Evolutionary conservation across 2,329 filamentous ascomycete genomes (phyloP).

Genomic region (Fusarium humuli): DNA sequence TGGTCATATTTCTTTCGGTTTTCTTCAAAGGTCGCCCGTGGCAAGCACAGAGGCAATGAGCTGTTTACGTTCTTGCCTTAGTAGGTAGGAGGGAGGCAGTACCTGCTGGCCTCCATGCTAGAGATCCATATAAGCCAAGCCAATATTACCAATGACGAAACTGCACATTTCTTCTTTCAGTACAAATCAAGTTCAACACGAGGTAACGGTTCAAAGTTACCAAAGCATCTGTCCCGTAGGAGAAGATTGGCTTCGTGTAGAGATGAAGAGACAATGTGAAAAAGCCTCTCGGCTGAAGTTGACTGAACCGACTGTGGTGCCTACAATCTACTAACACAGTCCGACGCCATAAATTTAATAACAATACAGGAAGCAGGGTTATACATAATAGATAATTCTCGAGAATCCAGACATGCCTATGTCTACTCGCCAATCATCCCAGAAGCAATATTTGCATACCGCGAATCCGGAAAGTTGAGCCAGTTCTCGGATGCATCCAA

Average conservation of each 20-base stretch:
- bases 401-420: background rate
- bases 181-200: background rate
- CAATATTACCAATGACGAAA: background rate
- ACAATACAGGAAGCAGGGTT: background rate
- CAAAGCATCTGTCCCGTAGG: background rate
- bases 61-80: background rate
- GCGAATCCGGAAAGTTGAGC: conserved; percentile 51
- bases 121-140: too few relatives aligned
- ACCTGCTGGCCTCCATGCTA: too few relatives aligned
- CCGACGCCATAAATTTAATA: background rate
- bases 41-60: background rate
- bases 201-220: background rate
- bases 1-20: background rate
- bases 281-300: background rate
- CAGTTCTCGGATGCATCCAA: conserved; percentile 31
- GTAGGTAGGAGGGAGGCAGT: background rate
- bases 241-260: background rate
- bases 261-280: background rate
- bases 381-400: background rate
- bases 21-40: background rate
- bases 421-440: conserved; percentile 9
- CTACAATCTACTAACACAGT: background rate
- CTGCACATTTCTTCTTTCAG: background rate
- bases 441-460: conserved; percentile 64
- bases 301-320: background rate